A percentile compares a stretch with the other conserved stretches of the same genome.
Conservation (phyloP, 352 stramenopile genomes). For the Phytophthora sp. region DNA sequence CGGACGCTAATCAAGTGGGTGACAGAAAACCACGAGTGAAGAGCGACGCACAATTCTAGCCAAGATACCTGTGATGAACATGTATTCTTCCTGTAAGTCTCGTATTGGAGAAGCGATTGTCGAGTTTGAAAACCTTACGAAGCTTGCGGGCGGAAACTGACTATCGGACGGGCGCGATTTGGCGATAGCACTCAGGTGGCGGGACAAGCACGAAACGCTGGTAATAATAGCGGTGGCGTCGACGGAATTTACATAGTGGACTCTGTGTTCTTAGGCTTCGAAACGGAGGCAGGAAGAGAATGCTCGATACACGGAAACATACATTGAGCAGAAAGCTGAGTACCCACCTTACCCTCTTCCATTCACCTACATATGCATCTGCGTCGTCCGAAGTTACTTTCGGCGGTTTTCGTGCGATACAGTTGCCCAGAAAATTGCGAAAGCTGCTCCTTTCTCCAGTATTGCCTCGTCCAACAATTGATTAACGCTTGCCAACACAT, state of each 20-base stretch:
- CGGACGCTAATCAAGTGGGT: background rate
- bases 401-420: no score
- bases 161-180: constrained; percentile 1
- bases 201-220: background rate
- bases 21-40: background rate
- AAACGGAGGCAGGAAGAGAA: background rate
- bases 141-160: constrained; percentile 2
- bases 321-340: background rate
- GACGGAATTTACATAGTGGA: background rate
- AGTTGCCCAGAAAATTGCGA: no score
- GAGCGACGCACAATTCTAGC: background rate
- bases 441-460: no score
- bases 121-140: constrained; percentile 12
- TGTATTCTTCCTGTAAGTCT: constrained; percentile 11
- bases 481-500: no score
- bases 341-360: no score
- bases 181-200: background rate
- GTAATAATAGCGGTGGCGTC: background rate
- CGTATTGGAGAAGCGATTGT: constrained; percentile 6
- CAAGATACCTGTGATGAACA: background rate
- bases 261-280: background rate
- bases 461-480: no score
- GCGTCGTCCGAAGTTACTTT: no score
- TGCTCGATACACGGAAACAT: background rate
- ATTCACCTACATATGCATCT: no score